Conservation (phyloP, 176 grass and related monocot species). For the Oryza glaberrima region DNA sequence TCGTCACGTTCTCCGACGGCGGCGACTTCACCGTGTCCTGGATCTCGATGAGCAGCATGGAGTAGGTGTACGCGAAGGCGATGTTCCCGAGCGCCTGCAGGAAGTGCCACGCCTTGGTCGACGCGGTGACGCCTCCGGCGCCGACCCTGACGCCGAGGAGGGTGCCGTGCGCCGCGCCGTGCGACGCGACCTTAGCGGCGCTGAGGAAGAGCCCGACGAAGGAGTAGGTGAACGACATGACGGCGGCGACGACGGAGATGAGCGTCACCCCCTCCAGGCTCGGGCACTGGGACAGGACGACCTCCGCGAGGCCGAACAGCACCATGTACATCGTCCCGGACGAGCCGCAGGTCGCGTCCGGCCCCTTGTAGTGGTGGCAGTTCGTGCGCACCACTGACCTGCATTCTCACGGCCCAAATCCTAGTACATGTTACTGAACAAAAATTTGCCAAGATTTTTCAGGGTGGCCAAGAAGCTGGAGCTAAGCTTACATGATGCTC, state of each 20-base stretch:
- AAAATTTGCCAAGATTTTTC: neutral
- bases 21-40: constrained; percentile 92
- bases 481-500: constrained; percentile 75
- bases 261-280: constrained; percentile 89
- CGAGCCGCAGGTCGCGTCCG: constrained; percentile 56
- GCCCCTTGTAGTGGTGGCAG: constrained; percentile 67
- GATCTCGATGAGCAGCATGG: constrained; percentile 97
- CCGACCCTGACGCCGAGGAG: constrained; percentile 65
- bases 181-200: constrained; percentile 65
- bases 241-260: constrained; percentile 72
- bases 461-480: neutral
- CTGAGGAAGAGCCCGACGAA: constrained; percentile 66
- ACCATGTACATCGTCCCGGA: constrained; percentile 91
- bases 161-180: constrained; percentile 58
- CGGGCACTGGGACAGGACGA: constrained; percentile 79
- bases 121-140: constrained; percentile 57
- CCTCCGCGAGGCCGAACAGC: constrained; percentile 69
- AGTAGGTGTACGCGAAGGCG: constrained; percentile 91
- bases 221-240: constrained; percentile 93
- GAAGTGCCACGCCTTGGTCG: constrained; percentile 71
- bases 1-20: constrained; percentile 90
- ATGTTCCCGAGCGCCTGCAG: constrained; percentile 94
- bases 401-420: neutral
- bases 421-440: neutral
- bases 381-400: constrained; percentile 76